Percentiles rank a stretch among this genome's conserved stretches.
Evolutionary conservation across 1,284 basidiomycete species (phyloP).

Genomic region (Chalciporus piperatoides): DNA sequence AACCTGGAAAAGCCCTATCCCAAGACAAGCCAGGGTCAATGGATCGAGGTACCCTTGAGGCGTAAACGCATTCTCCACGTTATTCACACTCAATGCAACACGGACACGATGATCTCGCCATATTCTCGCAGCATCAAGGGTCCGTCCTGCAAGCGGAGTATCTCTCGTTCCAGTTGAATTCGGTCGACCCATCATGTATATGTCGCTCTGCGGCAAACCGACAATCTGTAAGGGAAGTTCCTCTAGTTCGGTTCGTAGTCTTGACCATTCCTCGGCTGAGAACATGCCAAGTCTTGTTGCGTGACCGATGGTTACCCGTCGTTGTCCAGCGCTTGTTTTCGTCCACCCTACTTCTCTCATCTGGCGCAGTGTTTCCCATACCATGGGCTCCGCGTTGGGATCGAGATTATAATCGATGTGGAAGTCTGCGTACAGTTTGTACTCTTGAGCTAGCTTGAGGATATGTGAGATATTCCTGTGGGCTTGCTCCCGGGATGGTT

Average conservation of each 20-base stretch:
- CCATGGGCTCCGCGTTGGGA: slow-evolving; percentile 45
- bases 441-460: slow-evolving; percentile 41
- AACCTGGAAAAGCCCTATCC: slow-evolving; percentile 57
- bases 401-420: slow-evolving; percentile 67
- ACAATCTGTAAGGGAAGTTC: slow-evolving; percentile 51
- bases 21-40: slow-evolving; percentile 53
- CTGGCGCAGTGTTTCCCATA: slow-evolving; percentile 49
- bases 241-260: slow-evolving; percentile 35
- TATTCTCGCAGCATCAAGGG: slow-evolving; percentile 50
- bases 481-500: slow-evolving; percentile 44
- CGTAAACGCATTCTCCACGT: slow-evolving; percentile 64
- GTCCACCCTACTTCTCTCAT: slow-evolving; percentile 30
- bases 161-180: slow-evolving; percentile 19
- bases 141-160: slow-evolving; percentile 42
- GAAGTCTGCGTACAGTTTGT: slow-evolving; percentile 51
- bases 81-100: slow-evolving; percentile 58
- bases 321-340: slow-evolving; percentile 17
- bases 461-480: slow-evolving; percentile 53
- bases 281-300: slow-evolving; percentile 57
- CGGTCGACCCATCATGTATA: slow-evolving; percentile 60
- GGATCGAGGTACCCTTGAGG: slow-evolving; percentile 63
- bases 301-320: slow-evolving; percentile 53
- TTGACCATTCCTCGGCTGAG: slow-evolving; percentile 42
- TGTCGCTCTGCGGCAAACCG: slow-evolving; percentile 57
- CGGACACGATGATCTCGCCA: slow-evolving; percentile 43